phyloP scores from a whole-genome alignment of 768 basidiomycete genomes.

The Lentinula raphanica region DNA sequence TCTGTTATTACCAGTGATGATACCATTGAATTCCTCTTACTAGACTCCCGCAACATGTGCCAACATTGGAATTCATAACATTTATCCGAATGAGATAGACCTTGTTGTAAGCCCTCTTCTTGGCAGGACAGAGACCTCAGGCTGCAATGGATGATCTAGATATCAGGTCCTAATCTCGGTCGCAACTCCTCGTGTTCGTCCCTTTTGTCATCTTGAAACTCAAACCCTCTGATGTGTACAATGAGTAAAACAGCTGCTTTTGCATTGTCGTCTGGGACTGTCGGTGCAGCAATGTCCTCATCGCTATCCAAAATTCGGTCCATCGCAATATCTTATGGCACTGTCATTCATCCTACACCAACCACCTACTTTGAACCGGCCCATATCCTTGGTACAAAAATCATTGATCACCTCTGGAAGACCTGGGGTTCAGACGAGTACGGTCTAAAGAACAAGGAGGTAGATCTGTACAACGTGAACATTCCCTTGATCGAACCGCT shows the following conservation, averaged over 20 bases:
- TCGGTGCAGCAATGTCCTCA: conserved; percentile 86
- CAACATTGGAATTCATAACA: conserved; percentile 85
- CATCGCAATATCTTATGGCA: conserved; percentile 88
- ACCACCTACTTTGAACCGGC: conserved; percentile 59
- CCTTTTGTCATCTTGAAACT: too few relatives aligned
- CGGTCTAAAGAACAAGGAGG: conserved; percentile 54
- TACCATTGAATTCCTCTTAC: conserved; percentile 7
- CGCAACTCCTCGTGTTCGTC: conserved; percentile 73
- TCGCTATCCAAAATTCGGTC: conserved; percentile 66
- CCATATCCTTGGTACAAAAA: conserved; percentile 57
- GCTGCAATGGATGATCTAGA: conserved; percentile 33
- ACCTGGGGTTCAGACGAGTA: conserved; percentile 76
- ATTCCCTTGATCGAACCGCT: conserved; percentile 74
- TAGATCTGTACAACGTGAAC: conserved; percentile 85
- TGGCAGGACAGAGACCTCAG: not conserved
- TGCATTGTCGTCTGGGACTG: conserved; percentile 84
- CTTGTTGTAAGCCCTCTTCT: conserved; percentile 58
- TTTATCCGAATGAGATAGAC: conserved; percentile 82
- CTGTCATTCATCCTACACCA: conserved; percentile 66
- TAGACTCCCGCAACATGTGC: conserved; percentile 90
- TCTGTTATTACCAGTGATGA: not conserved
- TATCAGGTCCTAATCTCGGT: conserved; percentile 84
- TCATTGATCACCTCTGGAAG: conserved; percentile 71
- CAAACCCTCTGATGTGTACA: too few relatives aligned
- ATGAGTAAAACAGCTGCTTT: conserved; percentile 58